These are phyloP conservation scores for Pseudogymnoascus sp. DNA, from an alignment of 2,329 filamentous ascomycete genomes.

Conservation along the genomic window DNA sequence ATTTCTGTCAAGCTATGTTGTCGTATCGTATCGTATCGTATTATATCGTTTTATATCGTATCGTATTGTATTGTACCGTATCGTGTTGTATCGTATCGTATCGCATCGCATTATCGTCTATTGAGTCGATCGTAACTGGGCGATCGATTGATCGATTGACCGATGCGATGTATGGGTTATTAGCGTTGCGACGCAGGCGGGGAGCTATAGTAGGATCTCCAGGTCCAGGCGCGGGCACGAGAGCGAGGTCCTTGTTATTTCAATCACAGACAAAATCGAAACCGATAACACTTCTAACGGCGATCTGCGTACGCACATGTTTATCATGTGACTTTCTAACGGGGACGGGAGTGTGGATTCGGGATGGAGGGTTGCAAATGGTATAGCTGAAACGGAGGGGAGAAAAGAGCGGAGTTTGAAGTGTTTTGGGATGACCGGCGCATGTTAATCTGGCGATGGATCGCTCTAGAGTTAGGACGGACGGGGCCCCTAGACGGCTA, in stretches of 20 bases:
- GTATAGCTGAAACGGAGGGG: background rate
- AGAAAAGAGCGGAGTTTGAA: background rate
- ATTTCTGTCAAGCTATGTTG: background rate
- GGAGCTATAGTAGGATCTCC: background rate
- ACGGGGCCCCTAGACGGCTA: background rate
- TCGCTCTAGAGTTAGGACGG: background rate
- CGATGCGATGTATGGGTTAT: background rate
- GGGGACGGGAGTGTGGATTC: background rate
- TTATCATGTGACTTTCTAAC: background rate
- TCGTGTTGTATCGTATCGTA: background rate
- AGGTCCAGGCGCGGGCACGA: background rate
- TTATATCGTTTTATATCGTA: background rate
- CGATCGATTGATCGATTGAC: constrained; percentile 2
- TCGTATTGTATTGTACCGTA: background rate
- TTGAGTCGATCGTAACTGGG: background rate
- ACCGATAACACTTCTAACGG: background rate
- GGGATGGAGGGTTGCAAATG: background rate
- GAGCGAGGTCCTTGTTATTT: background rate
- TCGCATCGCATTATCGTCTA: background rate
- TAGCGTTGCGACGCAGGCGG: background rate
- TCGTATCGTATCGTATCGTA: background rate
- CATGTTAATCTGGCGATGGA: background rate
- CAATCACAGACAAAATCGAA: background rate
- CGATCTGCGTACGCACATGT: background rate
- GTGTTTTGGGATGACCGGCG: background rate